phyloP scores from a whole-genome alignment of 768 basidiomycete genomes.

The Kwoniella sp. region DNA sequence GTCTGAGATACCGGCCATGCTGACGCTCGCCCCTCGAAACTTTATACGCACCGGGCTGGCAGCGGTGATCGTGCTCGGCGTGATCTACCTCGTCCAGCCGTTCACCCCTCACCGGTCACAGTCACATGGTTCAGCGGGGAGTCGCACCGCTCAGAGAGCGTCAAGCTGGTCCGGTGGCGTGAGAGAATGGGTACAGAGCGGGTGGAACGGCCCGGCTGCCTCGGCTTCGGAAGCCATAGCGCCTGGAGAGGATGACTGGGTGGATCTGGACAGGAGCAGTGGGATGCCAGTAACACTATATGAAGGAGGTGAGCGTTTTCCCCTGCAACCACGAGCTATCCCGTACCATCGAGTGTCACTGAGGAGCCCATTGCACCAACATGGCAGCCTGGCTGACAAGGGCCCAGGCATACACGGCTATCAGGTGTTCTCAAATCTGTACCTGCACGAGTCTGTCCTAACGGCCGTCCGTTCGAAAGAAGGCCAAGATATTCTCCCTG shows the following conservation, averaged over 20 bases:
- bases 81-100: no score
- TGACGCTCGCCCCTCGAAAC: no score
- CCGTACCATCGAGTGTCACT: no score
- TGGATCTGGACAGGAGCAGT: conserved; percentile 23
- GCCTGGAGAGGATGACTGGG: conserved; percentile 17
- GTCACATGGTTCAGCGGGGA: not conserved
- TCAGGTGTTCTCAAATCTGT: conserved; percentile 30
- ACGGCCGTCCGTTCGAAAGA: conserved; percentile 7
- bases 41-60: no score
- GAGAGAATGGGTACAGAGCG: not conserved
- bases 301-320: conserved; percentile 36
- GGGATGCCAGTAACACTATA: conserved; percentile 16
- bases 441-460: conserved; percentile 16
- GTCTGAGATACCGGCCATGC: no score
- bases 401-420: conserved; percentile 26
- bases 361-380: no score
- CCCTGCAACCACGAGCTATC: no score
- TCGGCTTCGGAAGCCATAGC: not conserved
- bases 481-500: no score
- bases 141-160: not conserved
- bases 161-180: conserved; percentile 2
- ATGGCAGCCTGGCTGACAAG: not conserved
- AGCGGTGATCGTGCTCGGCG: no score
- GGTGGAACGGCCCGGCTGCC: not conserved
- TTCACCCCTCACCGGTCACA: no score